Evolutionary conservation across 1,284 basidiomycete genomes (phyloP).

Genomic region (Golubevia sp.): DNA sequence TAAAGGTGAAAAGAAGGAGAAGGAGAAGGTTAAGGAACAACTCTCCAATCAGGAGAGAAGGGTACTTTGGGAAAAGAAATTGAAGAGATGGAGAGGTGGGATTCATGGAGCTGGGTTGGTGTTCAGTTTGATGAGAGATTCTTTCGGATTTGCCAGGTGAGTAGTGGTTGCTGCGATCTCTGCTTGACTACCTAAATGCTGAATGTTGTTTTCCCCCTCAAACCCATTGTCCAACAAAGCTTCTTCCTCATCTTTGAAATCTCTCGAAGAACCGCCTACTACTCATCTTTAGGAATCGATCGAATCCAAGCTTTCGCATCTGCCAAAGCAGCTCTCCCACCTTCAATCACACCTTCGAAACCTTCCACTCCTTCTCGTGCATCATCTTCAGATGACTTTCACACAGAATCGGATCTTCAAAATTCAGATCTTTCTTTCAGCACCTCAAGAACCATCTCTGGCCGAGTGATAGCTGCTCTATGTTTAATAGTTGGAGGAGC

Average conservation of each 20-base stretch:
- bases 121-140: conserved; percentile 59
- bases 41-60: conserved; percentile 25
- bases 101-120: conserved; percentile 53
- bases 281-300: conserved; percentile 50
- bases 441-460: conserved; percentile 40
- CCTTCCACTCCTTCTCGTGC: neutral
- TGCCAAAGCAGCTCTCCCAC: neutral
- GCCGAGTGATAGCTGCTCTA: conserved; percentile 38
- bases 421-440: conserved; percentile 29
- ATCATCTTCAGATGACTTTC: neutral
- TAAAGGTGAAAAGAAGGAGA: conserved; percentile 11
- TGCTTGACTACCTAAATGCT: neutral
- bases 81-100: conserved; percentile 43
- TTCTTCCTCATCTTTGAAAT: conserved; percentile 63
- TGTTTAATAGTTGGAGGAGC: conserved; percentile 49
- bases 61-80: conserved; percentile 42
- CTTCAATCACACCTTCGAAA: neutral
- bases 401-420: conserved; percentile 8
- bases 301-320: conserved; percentile 20
- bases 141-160: conserved; percentile 34
- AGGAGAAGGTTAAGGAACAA: conserved; percentile 30
- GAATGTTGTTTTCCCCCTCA: neutral
- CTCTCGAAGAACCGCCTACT: conserved; percentile 50
- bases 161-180: neutral
- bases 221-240: conserved; percentile 33